Evolutionary conservation across 164 flowering plant genomes (phyloP).

Genomic region (Kalanchoe fedtschenkoi): DNA sequence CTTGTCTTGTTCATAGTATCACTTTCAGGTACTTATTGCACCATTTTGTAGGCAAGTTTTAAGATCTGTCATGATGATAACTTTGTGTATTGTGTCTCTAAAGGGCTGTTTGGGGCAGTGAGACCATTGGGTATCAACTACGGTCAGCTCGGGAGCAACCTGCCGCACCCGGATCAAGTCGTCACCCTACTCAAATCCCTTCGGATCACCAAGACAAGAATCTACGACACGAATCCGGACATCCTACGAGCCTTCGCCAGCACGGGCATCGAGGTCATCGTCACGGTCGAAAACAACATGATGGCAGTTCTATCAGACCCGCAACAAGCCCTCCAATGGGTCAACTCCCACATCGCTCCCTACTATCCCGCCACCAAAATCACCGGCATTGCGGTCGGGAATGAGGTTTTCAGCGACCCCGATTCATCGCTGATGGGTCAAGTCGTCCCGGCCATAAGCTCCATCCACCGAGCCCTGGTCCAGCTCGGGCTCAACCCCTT

Average conservation of each 20-base stretch:
- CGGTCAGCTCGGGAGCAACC: constrained; percentile 76
- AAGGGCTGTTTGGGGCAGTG: not conserved
- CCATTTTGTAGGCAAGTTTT: not conserved
- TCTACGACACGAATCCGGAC: constrained; percentile 86
- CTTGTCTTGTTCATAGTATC: not conserved
- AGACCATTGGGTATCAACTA: constrained; percentile 70
- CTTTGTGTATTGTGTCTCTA: not conserved
- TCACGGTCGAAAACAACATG: constrained; percentile 62
- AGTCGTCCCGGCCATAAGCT: constrained; percentile 57
- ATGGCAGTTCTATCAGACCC: constrained; percentile 37
- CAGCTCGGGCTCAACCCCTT: constrained; percentile 45
- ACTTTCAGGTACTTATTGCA: not conserved
- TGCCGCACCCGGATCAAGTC: constrained; percentile 61
- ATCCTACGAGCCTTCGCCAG: constrained; percentile 62
- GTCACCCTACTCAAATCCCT: constrained; percentile 40
- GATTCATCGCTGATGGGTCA: constrained; percentile 31
- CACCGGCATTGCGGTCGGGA: constrained; percentile 81
- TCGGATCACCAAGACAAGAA: constrained; percentile 53
- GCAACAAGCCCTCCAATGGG: constrained; percentile 77
- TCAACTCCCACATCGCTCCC: constrained; percentile 49
- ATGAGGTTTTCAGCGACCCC: constrained; percentile 58
- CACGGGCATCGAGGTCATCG: constrained; percentile 57
- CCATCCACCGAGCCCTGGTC: constrained; percentile 46
- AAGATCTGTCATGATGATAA: not conserved
- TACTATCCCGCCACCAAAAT: constrained; percentile 67